phyloP scores from a whole-genome alignment of 1,284 basidiomycete genomes.

The Heliocybe sulcata region DNA sequence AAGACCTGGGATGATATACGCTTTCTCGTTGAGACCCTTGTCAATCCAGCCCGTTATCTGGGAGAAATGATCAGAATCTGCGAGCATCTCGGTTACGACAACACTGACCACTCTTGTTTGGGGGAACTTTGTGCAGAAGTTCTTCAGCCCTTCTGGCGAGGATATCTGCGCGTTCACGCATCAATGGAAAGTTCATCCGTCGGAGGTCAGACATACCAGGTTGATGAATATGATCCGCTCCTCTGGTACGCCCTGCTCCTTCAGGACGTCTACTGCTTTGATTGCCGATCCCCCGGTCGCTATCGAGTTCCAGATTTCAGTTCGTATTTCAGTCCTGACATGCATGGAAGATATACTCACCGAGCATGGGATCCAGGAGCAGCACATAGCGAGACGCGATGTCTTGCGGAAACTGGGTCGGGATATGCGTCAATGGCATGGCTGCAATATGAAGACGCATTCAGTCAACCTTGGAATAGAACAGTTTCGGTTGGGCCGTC shows the following conservation, averaged over 20 bases:
- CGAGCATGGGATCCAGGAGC: slow-evolving; percentile 96
- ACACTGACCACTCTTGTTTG: slow-evolving; percentile 58
- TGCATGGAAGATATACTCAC: slow-evolving; percentile 33
- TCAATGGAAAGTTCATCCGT: background rate
- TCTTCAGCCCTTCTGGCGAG: slow-evolving; percentile 85
- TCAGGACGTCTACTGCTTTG: slow-evolving; percentile 93
- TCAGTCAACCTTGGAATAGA: slow-evolving; percentile 67
- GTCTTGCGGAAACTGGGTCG: slow-evolving; percentile 79
- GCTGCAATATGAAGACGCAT: background rate
- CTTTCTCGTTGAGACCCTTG: slow-evolving; percentile 84
- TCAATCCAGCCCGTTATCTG: slow-evolving; percentile 98
- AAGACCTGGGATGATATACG: slow-evolving; percentile 85
- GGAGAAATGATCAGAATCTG: background rate
- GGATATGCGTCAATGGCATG: background rate
- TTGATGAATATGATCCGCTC: slow-evolving; percentile 97
- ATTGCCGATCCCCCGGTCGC: slow-evolving; percentile 97
- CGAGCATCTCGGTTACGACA: too few relatives aligned
- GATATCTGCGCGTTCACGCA: slow-evolving; percentile 55
- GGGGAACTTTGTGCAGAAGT: slow-evolving; percentile 79
- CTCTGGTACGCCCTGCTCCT: slow-evolving; percentile 83
- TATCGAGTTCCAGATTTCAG: slow-evolving; percentile 21
- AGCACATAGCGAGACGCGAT: slow-evolving; percentile 90
- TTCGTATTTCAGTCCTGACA: background rate
- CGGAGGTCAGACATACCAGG: slow-evolving; percentile 45
- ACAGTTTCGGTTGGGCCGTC: slow-evolving; percentile 84